Evolutionary conservation across 352 stramenopile species (phyloP).

Genomic region (Albugo candida): DNA sequence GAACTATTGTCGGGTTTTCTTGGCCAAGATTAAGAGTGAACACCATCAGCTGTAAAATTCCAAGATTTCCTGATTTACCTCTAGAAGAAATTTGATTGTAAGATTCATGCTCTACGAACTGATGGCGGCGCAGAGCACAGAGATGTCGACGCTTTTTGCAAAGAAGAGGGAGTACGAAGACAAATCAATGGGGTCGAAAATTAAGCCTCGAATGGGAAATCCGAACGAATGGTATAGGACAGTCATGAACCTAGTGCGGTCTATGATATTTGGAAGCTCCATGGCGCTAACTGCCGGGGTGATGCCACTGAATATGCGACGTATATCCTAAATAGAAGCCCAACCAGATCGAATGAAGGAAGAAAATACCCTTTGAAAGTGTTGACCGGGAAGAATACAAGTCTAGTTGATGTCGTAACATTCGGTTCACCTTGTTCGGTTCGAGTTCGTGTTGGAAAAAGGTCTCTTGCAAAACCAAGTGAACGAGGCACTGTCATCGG

Average conservation of each 20-base stretch:
- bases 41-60: no score
- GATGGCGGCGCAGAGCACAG: not conserved
- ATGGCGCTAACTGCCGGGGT: conserved; percentile 5
- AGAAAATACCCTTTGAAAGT: conserved; percentile 1
- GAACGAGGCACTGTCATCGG: conserved; percentile 6
- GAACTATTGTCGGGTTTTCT: no score
- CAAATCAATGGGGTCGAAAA: conserved; percentile 12
- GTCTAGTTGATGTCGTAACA: conserved; percentile 1
- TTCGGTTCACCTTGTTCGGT: conserved; percentile 5
- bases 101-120: not conserved
- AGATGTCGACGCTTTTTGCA: conserved; percentile 15
- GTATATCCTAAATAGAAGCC: not conserved
- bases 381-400: conserved; percentile 1
- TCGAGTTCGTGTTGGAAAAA: not conserved
- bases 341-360: not conserved
- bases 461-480: not conserved
- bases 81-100: no score
- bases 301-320: not conserved
- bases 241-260: conserved; percentile 14
- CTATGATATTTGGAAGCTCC: conserved; percentile 13
- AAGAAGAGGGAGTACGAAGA: conserved; percentile 4
- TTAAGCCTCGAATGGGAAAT: conserved; percentile 14
- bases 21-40: no score
- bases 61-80: no score
- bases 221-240: conserved; percentile 15